These are phyloP conservation scores for Scenedesmus sp. DNA, from an alignment of 163 green algal species.

Conservation along the genomic window DNA sequence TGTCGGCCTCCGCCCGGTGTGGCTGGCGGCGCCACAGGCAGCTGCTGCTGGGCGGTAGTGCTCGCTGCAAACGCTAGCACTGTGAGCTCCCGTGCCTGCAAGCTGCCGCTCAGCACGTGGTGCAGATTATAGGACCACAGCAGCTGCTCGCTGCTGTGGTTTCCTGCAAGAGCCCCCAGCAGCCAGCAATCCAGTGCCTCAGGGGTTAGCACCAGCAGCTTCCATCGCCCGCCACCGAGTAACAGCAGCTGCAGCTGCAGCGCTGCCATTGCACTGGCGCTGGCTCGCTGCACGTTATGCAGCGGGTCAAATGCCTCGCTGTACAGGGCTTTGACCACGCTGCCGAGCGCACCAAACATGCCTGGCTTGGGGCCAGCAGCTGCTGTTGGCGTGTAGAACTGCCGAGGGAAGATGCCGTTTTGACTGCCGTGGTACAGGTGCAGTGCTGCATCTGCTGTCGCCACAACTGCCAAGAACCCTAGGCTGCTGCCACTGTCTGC, in stretches of 20 bases:
- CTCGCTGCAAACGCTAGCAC: conserved; percentile 28
- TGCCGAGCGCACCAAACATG: conserved; percentile 39
- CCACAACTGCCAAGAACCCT: conserved; percentile 49
- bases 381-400: conserved; percentile 30
- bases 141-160: conserved; percentile 36
- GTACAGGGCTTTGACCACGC: conserved; percentile 48
- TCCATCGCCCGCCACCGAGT: conserved; percentile 31
- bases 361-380: neutral
- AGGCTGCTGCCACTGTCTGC: neutral
- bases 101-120: neutral
- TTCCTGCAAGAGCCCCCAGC: conserved; percentile 33
- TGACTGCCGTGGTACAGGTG: conserved; percentile 53
- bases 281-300: conserved; percentile 37
- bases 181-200: conserved; percentile 53
- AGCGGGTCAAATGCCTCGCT: conserved; percentile 53
- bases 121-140: conserved; percentile 44
- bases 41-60: neutral
- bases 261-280: conserved; percentile 29
- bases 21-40: neutral
- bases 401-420: conserved; percentile 49
- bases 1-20: neutral
- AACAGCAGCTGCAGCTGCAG: conserved; percentile 30
- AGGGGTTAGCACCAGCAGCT: conserved; percentile 47
- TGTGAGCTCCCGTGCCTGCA: neutral
- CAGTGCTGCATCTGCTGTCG: conserved; percentile 45